These are phyloP conservation scores for Cynanchum wilfordii DNA, from an alignment of 257 asterid species.

Conservation along the genomic window DNA sequence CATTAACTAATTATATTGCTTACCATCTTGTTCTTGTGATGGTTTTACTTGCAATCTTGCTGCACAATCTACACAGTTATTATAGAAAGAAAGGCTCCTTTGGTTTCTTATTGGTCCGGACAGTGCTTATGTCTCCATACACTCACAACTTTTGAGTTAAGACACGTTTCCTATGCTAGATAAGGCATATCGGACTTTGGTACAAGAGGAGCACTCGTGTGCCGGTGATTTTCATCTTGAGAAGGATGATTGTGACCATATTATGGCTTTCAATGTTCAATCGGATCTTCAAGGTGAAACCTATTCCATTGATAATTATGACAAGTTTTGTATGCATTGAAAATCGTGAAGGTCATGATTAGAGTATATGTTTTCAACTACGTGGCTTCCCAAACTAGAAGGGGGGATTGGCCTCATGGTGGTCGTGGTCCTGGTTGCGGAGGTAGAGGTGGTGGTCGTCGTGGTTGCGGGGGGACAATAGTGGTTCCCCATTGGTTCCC, in stretches of 20 bases:
- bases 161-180: background rate
- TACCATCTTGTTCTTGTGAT: background rate
- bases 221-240: background rate
- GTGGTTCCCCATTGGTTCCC: background rate
- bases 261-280: background rate
- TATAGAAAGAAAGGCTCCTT: background rate
- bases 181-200: too few relatives aligned
- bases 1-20: background rate
- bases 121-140: background rate
- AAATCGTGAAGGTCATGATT: background rate
- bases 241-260: background rate
- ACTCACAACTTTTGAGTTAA: background rate
- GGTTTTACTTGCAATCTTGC: background rate
- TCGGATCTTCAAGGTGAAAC: background rate
- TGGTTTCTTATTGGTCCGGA: background rate
- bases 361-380: background rate
- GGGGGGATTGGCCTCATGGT: background rate
- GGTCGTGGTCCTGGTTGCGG: background rate
- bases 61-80: background rate
- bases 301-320: background rate
- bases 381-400: background rate
- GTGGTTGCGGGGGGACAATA: background rate
- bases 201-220: background rate
- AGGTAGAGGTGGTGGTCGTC: background rate
- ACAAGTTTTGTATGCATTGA: background rate